Base-by-base conservation (phyloP, 1,139 yeast species). In the Candida neerlandica region DNA sequence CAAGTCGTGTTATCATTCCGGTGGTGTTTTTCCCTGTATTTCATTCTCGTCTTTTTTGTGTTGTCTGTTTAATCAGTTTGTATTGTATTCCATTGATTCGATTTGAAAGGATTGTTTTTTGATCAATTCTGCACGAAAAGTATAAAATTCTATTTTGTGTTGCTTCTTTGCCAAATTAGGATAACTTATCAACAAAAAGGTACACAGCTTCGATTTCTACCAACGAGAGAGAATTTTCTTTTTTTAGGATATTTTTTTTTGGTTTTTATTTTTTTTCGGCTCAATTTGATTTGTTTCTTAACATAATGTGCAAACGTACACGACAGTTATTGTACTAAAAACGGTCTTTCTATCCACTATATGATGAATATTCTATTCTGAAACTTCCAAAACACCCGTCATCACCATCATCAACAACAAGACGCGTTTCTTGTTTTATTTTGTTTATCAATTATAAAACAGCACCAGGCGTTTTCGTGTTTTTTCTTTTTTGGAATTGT, bases 171-270 rank as follows among this genome's bases (percentile, higher is more conserved):
- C 46, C 46, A n/a, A 18, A 27, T 43, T 43, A 7, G 35, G 41
- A 23, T n/a, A 9, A 14, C 11, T 18, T 27, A 15, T 26, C 37
- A 43, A 43, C 21, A 43, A 43, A 43, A 35, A 43, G 46, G 46
- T 43, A 43, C 45, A 40, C 21, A 30, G 15, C 14, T 5, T 5
- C 11, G 16, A 30, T 10, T 14, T n/a, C 16, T 14, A 7, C 14
- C 34, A 30, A 30, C 16, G 16, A 30, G 34, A 3, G 34, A n/a
- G 14, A 12, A n/a, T 30, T 30, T 14, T 30, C 34, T 11, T 30
- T 2, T 30, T 30, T 30, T 4, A 7, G 16, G 11, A 14, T 30
- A n/a, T 30, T 23, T 23, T 23, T 23, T 23, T 23, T 23, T 23
- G 27, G n/a, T 23, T 23, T 23, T 23, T 23, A 10, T 23, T 23